phyloP scores from a whole-genome alignment of 139 green algal species.

The Ostreobium quekettii region DNA sequence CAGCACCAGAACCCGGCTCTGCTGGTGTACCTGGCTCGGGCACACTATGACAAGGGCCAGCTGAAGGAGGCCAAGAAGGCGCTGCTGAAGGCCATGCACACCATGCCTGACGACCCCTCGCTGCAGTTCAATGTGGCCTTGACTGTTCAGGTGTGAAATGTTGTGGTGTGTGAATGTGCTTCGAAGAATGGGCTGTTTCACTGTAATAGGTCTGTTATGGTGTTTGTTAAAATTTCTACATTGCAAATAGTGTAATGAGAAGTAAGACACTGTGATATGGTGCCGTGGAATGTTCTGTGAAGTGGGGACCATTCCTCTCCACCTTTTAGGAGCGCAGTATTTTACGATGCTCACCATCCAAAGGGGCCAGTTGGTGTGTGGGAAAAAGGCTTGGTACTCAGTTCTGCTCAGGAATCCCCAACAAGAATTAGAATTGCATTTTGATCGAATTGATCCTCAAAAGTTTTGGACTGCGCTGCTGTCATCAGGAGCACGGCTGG shows the following conservation, averaged over 20 bases:
- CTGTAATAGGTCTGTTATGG: conserved; percentile 5
- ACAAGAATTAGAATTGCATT: not conserved
- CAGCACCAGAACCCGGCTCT: conserved; percentile 35
- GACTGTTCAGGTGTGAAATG: conserved; percentile 58
- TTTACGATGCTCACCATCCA: not conserved
- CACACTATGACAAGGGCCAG: conserved; percentile 65
- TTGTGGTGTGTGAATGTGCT: not conserved
- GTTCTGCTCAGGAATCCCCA: not conserved
- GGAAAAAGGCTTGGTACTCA: too few species aligned
- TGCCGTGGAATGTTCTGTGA: not conserved
- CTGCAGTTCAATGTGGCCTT: conserved; percentile 73
- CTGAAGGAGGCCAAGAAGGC: conserved; percentile 44
- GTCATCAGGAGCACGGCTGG: conserved; percentile 58
- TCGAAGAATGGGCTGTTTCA: not conserved
- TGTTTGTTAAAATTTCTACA: not conserved
- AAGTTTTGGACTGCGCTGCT: not conserved
- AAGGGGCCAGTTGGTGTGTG: not conserved
- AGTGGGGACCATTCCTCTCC: not conserved
- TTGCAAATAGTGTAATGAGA: not conserved
- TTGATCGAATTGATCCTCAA: not conserved
- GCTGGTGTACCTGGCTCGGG: conserved; percentile 55
- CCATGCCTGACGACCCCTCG: conserved; percentile 53
- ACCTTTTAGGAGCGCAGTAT: not conserved
- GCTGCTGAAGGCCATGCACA: conserved; percentile 65
- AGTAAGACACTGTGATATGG: not conserved